Base-by-base conservation (phyloP, 441 rosid genomes). In the Francoa sonchifolia region DNA sequence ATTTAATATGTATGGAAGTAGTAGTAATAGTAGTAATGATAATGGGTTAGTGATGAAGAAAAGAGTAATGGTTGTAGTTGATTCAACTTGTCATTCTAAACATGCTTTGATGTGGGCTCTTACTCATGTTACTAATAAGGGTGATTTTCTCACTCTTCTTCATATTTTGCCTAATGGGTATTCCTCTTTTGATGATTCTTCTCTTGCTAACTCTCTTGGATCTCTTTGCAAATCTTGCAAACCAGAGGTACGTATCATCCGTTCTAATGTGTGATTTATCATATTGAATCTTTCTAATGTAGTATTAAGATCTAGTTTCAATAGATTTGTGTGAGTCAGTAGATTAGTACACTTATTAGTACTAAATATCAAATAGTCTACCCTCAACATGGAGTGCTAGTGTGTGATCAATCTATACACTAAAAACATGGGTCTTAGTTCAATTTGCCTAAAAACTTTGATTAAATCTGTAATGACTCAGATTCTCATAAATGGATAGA, bases 101-200 rank as follows among this genome's bases (percentile, higher is more conserved):
- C 92, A 89, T 66, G 96, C 95, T 13, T 79, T 85, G 97, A 82
- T 89, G 66, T 89, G 94, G 94, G 96, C 97, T 21, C 68, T 87
- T 1, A 83, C 92, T 11, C 96, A 89, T 67, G 68, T 76, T 1
- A 71, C 80, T 32, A 74, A 76, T 49, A 69, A 74, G 59, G 84
- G 84, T 41, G 98, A 89, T 58, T 68, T 74, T 54, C 76, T 89
- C 52, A 82, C 93, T 61, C 68, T 87, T 31, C 95, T 89, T 28
- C 84, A 79, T 37, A 57, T 85, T 22, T 21, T 76, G 5, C 69
- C 71, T 53, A 9, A 55, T 28, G 23, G 63, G 57, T 39, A 29
- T 35, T 25, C 80, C 35, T 13, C 54, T 32, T 53, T 61, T 34
- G 39, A 18, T 52, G 49, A 77, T 62, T 61, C 76, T 48, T 55